phyloP scores from a whole-genome alignment of 192 early-diverging fungal species.

The Chytriomyces sp. region DNA sequence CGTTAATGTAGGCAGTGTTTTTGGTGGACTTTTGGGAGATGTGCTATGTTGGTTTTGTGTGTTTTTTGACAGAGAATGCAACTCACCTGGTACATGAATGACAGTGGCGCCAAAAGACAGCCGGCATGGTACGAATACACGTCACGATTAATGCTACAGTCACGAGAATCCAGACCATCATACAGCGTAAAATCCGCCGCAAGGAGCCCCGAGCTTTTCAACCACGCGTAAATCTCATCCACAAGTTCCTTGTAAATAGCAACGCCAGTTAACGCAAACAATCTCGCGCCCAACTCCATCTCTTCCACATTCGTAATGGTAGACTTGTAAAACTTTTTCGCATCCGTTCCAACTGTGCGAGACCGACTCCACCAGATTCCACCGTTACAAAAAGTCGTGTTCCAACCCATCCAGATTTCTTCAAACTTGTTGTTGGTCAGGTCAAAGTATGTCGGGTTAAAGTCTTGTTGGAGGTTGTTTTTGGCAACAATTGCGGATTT shows the following conservation, averaged over 20 bases:
- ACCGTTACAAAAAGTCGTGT: slow-evolving; percentile 43
- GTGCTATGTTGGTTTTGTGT: no score
- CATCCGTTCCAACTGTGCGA: neutral
- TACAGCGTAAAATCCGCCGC: neutral
- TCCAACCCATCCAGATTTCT: slow-evolving; percentile 49
- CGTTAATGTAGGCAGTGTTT: slow-evolving; percentile 11
- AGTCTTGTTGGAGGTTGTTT: neutral
- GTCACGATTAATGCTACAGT: no score
- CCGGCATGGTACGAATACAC: slow-evolving; percentile 34
- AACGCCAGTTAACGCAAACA: slow-evolving; percentile 6
- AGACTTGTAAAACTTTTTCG: slow-evolving; percentile 43
- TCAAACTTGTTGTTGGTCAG: slow-evolving; percentile 42
- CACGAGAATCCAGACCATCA: slow-evolving; percentile 9
- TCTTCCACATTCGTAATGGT: slow-evolving; percentile 31
- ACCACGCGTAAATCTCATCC: slow-evolving; percentile 16
- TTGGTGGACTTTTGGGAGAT: neutral
- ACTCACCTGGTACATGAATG: slow-evolving; percentile 17
- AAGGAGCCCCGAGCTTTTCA: neutral
- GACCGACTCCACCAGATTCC: slow-evolving; percentile 52
- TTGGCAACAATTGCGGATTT: slow-evolving; percentile 6
- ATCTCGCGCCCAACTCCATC: slow-evolving; percentile 17
- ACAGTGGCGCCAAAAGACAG: slow-evolving; percentile 19
- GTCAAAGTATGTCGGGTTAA: slow-evolving; percentile 24
- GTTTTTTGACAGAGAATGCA: no score
- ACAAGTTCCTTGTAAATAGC: neutral